phyloP scores from a whole-genome alignment of 2,329 filamentous ascomycete genomes.

The Epicoccum nigrum region DNA sequence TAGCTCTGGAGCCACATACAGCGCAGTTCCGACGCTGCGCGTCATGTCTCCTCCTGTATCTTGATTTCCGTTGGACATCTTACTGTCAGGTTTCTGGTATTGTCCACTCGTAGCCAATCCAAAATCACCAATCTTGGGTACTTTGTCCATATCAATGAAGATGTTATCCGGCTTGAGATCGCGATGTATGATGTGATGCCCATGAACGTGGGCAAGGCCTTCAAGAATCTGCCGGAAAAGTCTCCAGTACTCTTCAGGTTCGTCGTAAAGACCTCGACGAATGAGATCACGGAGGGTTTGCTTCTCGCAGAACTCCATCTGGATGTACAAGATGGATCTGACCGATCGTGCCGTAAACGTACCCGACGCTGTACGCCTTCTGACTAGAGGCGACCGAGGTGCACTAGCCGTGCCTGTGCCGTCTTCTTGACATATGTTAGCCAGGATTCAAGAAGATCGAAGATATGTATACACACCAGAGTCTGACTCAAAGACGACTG shows the following conservation, averaged over 20 bases:
- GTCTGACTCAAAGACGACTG: conserved; percentile 47
- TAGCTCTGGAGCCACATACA: conserved; percentile 93
- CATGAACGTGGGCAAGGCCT: conserved; percentile 87
- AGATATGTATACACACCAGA: conserved; percentile 32
- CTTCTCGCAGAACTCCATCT: conserved; percentile 99
- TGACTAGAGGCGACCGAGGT: conserved; percentile 44
- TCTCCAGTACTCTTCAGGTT: conserved; percentile 82
- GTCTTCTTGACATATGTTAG: conserved; percentile 46
- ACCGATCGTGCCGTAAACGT: conserved; percentile 58
- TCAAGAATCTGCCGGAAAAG: conserved; percentile 91
- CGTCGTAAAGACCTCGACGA: conserved; percentile 72
- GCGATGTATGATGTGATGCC: conserved; percentile 88
- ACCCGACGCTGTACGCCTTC: conserved; percentile 52
- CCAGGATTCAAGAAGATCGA: neutral
- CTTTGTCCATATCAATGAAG: conserved; percentile 88
- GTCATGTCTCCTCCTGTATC: conserved; percentile 68
- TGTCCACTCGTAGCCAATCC: conserved; percentile 91
- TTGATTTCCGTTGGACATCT: conserved; percentile 39
- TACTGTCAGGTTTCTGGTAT: conserved; percentile 65
- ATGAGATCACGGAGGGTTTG: conserved; percentile 90
- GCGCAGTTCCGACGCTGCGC: conserved; percentile 74
- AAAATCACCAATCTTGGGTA: conserved; percentile 96
- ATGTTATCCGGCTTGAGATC: conserved; percentile 98
- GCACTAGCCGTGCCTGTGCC: conserved; percentile 50
- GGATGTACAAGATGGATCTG: conserved; percentile 86